These are phyloP conservation scores for Vanderwaltozyma tropicalis DNA, from an alignment of 805 yeast genomes.

Conservation along the genomic window DNA sequence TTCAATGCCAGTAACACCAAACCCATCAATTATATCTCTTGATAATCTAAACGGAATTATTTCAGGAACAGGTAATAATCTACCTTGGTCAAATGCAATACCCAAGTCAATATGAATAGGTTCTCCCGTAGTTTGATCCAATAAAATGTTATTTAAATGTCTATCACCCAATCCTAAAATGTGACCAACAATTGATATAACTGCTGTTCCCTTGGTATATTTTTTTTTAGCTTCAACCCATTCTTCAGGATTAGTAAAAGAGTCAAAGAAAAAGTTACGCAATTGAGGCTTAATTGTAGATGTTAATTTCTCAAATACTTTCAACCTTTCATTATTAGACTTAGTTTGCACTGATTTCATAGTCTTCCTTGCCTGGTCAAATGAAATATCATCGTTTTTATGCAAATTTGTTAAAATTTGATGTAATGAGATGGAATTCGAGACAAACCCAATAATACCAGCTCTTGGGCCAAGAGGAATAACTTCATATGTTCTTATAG, in stretches of 20 bases:
- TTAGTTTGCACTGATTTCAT: constrained; percentile 52
- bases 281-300: constrained; percentile 54
- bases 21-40: constrained; percentile 82
- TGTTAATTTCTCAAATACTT: constrained; percentile 39
- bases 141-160: constrained; percentile 78
- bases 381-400: constrained; percentile 36
- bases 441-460: constrained; percentile 86
- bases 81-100: constrained; percentile 93
- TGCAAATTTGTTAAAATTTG: constrained; percentile 65
- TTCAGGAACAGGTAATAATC: constrained; percentile 75
- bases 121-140: constrained; percentile 79
- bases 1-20: constrained; percentile 77
- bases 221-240: constrained; percentile 63
- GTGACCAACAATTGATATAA: constrained; percentile 78
- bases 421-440: constrained; percentile 58
- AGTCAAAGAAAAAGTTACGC: constrained; percentile 57
- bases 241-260: constrained; percentile 51
- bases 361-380: constrained; percentile 48
- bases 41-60: constrained; percentile 88
- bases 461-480: constrained; percentile 80
- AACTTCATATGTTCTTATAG: constrained; percentile 77
- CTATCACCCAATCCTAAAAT: constrained; percentile 91
- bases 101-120: constrained; percentile 95
- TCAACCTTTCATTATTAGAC: constrained; percentile 34
- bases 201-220: constrained; percentile 73